Evolutionary conservation across 1,139 yeast species (phyloP).

Genomic region (Diutina pseudorugosa): DNA sequence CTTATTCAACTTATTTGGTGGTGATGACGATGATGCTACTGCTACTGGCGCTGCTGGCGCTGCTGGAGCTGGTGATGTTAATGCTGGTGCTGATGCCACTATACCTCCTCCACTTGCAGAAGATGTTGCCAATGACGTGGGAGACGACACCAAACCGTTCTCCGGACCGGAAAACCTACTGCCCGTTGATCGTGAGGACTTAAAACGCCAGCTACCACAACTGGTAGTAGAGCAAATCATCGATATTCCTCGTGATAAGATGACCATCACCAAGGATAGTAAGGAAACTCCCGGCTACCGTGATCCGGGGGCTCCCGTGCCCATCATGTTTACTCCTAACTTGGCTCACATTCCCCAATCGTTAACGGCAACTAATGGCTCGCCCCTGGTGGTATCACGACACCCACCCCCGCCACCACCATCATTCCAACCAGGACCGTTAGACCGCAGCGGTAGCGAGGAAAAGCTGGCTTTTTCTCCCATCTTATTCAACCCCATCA

Average conservation of each 20-base stretch:
- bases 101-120: no score
- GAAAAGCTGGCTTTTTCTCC: conserved; percentile 48
- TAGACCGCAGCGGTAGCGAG: background rate
- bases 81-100: no score
- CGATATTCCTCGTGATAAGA: conserved; percentile 49
- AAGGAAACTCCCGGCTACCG: conserved; percentile 39
- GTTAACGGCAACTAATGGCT: conserved; percentile 4
- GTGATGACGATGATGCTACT: background rate
- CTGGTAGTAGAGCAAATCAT: conserved; percentile 11
- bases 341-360: conserved; percentile 14
- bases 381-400: background rate
- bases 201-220: background rate
- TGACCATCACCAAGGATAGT: conserved; percentile 14
- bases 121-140: no score
- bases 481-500: conserved; percentile 64
- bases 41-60: background rate
- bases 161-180: background rate
- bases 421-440: background rate
- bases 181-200: background rate
- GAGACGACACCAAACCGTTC: background rate
- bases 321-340: conserved; percentile 48
- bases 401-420: conserved; percentile 19
- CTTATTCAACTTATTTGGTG: conserved; percentile 1
- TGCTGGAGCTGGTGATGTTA: no score
- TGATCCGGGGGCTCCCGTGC: conserved; percentile 78